Evolutionary conservation across 177 flowering plant genomes (phyloP).

Genomic region (Vitis hybrid): DNA sequence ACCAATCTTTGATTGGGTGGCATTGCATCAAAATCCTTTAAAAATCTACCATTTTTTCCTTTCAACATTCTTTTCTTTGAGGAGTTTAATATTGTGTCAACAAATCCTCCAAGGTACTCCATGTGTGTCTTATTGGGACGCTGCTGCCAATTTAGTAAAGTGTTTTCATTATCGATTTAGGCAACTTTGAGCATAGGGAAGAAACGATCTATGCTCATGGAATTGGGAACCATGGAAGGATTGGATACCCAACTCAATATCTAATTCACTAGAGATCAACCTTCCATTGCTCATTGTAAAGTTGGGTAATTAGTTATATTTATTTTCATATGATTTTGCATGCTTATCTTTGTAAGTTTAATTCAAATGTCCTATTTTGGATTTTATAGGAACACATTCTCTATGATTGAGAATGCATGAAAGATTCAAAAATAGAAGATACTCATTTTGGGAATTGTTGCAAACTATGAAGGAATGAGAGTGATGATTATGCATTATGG

Average conservation of each 20-base stretch:
- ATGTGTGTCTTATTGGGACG: not conserved
- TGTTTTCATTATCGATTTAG: not conserved
- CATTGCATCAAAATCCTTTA: constrained; percentile 76
- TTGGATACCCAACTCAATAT: constrained; percentile 63
- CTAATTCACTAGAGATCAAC: constrained; percentile 88
- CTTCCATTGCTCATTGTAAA: constrained; percentile 81
- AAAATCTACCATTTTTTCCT: constrained; percentile 86
- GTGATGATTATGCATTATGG: no score
- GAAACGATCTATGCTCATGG: constrained; percentile 62
- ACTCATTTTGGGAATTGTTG: constrained; percentile 18
- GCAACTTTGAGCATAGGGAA: constrained; percentile 26
- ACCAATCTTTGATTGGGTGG: constrained; percentile 48
- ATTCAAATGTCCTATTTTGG: constrained; percentile 1
- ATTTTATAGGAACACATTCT: constrained; percentile 58
- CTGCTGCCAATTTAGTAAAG: not conserved
- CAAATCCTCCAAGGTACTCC: constrained; percentile 46
- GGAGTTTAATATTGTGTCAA: constrained; percentile 41
- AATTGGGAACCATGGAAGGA: constrained; percentile 87
- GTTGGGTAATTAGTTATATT: constrained; percentile 17
- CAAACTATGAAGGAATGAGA: no score
- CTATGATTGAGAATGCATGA: constrained; percentile 81
- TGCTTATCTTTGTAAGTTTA: not conserved
- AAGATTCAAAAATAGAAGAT: constrained; percentile 68
- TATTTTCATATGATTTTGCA: not conserved
- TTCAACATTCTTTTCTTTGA: constrained; percentile 50